These are phyloP conservation scores for Lepidium africanum DNA, from an alignment of 345 rosid genomes.

Conservation along the genomic window DNA sequence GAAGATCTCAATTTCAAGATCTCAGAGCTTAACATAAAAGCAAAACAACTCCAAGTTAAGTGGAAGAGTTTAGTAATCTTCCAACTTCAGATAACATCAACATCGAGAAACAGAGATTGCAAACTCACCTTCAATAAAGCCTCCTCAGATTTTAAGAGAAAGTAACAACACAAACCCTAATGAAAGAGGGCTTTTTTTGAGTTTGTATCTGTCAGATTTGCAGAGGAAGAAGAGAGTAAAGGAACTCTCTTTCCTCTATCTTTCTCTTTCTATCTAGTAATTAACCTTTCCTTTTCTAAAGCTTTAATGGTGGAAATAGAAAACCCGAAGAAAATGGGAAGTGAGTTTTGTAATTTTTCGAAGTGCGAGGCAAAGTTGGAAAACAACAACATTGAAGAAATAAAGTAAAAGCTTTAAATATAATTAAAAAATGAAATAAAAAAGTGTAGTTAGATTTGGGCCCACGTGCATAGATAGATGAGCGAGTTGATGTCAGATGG, in stretches of 20 bases:
- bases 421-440: neutral
- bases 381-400: constrained; percentile 13
- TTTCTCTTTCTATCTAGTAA: neutral
- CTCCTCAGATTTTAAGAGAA: neutral
- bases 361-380: constrained; percentile 37
- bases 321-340: constrained; percentile 10
- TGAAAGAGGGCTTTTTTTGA: neutral
- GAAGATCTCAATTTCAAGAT: constrained; percentile 18
- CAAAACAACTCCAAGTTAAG: constrained; percentile 6
- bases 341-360: constrained; percentile 16
- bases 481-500: constrained; percentile 39
- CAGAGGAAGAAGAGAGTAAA: constrained; percentile 27
- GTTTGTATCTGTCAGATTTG: constrained; percentile 1
- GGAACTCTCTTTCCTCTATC: constrained; percentile 2
- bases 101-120: constrained; percentile 23
- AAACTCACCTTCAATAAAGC: constrained; percentile 19
- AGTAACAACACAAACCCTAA: constrained; percentile 13
- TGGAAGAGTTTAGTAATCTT: constrained; percentile 6
- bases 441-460: neutral
- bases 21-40: neutral
- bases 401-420: constrained; percentile 15
- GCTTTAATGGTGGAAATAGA: constrained; percentile 20
- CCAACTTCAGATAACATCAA: neutral
- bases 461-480: constrained; percentile 28
- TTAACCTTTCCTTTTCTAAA: constrained; percentile 7